Evolutionary conservation across 495 filamentous ascomycete species (phyloP), one percentile per base, ranked within the genome.

Genomic region (Daldinia bambusicola): DNA sequence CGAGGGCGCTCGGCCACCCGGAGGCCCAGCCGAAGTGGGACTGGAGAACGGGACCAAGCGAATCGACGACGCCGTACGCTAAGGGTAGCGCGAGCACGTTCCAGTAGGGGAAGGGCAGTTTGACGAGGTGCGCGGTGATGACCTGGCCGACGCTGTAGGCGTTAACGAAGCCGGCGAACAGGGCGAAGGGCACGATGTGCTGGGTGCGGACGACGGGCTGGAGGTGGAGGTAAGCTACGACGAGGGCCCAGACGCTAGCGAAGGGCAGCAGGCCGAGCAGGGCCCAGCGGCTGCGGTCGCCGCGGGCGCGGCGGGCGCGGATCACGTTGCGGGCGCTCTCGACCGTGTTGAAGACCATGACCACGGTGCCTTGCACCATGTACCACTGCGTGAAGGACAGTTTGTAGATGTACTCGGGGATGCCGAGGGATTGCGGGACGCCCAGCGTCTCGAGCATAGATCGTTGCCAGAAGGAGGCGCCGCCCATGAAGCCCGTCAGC

Each of bases 101-200:
- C 79, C 89, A 87, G 83, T 92, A 95, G 22, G 95, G 95, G 83
- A 96, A 99, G 0, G 86, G 81, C 16, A 90, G 84, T 77, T 94
- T 91, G 66, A 92, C 91, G 4, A 99, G 84, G 79, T 99, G 95
- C 1, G 93, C 94, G 30, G 91, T 90, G 81, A 99, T 98, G 78
- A 99, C 97, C 76, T 93, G 89, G 8, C 95, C 95, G 52, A 99
- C 95, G 61, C 92, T 89, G 79, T 97, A 97, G 48, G 95, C 94
- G 76, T 98, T 97, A 71, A 97, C 84, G 61, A 97, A 80, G 56
- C 95, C 94, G 31, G 91, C 89, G 74, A 92, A 97, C 72, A 98
- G 85, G 52, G 89, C 84, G 77, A 99, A 98, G 0, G 95, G 93
- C 40, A 98, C 84, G 6, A 96, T 85, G 74, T 98, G 91, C 75